Percentiles rank a stretch among this genome's conserved stretches.
These are phyloP conservation scores for Cucumis cinereus DNA, from an alignment of 306 rosid genomes.

Conservation along the genomic window DNA sequence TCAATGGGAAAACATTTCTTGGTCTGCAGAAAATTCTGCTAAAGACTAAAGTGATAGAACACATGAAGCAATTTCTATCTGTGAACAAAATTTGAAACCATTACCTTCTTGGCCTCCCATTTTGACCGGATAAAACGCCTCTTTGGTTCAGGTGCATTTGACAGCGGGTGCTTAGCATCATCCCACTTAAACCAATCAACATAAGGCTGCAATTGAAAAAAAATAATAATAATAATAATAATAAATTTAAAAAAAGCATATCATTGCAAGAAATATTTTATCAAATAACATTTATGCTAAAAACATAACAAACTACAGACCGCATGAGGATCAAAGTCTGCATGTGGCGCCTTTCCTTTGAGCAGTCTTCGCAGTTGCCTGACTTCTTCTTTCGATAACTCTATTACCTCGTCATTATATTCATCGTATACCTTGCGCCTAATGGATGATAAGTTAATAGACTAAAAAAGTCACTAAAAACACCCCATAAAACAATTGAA, in stretches of 20 bases:
- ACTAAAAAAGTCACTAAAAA: conserved; percentile 1
- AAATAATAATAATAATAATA: neutral
- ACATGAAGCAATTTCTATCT: neutral
- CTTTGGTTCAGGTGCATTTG: conserved; percentile 95
- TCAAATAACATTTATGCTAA: neutral
- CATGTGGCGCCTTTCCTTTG: conserved; percentile 65
- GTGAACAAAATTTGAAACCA: neutral
- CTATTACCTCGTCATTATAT: conserved; percentile 66
- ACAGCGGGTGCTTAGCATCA: conserved; percentile 70
- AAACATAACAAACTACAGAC: conserved; percentile 29
- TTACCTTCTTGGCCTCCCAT: conserved; percentile 80
- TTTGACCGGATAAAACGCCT: conserved; percentile 90
- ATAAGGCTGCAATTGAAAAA: conserved; percentile 35
- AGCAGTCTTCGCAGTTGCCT: conserved; percentile 47
- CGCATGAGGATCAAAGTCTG: conserved; percentile 67
- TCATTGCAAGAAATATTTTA: neutral
- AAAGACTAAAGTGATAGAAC: neutral
- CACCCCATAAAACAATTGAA: neutral
- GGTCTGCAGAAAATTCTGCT: neutral
- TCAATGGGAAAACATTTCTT: neutral
- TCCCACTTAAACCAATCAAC: conserved; percentile 97
- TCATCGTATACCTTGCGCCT: conserved; percentile 81
- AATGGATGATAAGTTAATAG: conserved; percentile 6
- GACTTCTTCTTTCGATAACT: conserved; percentile 54
- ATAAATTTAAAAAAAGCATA: neutral